These are phyloP conservation scores for Cicer judaicum DNA, from an alignment of 306 rosid species.

Conservation along the genomic window DNA sequence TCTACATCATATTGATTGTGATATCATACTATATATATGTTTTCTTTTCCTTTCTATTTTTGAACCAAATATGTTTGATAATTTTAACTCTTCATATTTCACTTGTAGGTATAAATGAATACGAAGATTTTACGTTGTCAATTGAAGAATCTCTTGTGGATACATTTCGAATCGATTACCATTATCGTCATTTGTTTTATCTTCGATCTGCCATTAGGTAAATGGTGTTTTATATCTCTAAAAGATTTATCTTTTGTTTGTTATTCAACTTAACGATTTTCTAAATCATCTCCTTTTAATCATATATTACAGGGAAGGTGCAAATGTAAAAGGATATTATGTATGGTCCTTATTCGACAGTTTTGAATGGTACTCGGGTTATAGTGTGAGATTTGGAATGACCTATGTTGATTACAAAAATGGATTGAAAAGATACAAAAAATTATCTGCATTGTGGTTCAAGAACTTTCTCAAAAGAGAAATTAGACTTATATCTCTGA, in stretches of 20 bases:
- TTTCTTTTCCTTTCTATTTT: not conserved
- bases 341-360: constrained; percentile 69
- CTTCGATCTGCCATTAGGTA: constrained; percentile 59
- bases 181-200: constrained; percentile 56
- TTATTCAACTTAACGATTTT: too few species aligned
- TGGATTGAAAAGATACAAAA: constrained; percentile 50
- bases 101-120: constrained; percentile 61
- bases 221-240: not conserved
- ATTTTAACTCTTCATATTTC: not conserved
- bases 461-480: constrained; percentile 47
- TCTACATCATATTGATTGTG: not conserved
- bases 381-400: constrained; percentile 54
- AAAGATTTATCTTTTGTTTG: not conserved
- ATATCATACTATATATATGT: not conserved
- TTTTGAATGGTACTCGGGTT: constrained; percentile 59
- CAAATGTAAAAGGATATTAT: constrained; percentile 63
- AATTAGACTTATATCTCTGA: constrained; percentile 10
- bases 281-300: not conserved
- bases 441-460: constrained; percentile 60
- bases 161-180: constrained; percentile 54
- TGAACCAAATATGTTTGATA: not conserved
- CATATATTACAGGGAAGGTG: constrained; percentile 51
- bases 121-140: constrained; percentile 46
- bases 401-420: constrained; percentile 54
- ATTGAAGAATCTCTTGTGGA: constrained; percentile 55